Conservation (phyloP, 805 yeast species). For the Candida takata region DNA sequence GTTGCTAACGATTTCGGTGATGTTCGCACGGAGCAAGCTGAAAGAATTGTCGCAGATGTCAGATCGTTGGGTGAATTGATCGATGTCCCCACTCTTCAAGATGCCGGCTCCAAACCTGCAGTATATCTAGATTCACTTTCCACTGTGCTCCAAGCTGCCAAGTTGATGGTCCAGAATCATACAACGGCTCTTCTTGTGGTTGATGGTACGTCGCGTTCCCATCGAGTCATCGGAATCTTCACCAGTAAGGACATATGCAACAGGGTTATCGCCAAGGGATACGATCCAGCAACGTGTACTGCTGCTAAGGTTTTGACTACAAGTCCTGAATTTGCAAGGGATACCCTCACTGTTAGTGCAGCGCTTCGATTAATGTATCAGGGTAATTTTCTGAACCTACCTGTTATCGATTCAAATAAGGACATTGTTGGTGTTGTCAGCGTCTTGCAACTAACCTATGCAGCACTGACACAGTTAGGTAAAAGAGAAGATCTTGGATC, state of each 20-base stretch:
- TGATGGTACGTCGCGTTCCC: constrained; percentile 26
- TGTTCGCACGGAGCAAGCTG: constrained; percentile 17
- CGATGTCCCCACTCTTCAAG: constrained; percentile 34
- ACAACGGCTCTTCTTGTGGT: constrained; percentile 36
- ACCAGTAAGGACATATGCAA: constrained; percentile 40
- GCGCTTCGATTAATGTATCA: constrained; percentile 41
- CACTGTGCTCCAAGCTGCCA: constrained; percentile 33
- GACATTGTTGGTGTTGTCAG: constrained; percentile 35
- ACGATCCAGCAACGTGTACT: constrained; percentile 31
- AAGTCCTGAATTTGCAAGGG: constrained; percentile 39
- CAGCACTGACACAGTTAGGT: constrained; percentile 31
- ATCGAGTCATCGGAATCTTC: constrained; percentile 37
- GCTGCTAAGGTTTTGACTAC: constrained; percentile 39
- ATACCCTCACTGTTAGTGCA: constrained; percentile 31
- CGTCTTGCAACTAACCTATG: constrained; percentile 37
- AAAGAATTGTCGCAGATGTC: constrained; percentile 27
- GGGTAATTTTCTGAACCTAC: constrained; percentile 39
- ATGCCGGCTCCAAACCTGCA: constrained; percentile 22
- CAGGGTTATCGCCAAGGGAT: constrained; percentile 31
- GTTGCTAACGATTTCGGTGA: constrained; percentile 26
- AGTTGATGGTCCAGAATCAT: constrained; percentile 30
- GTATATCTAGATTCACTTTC: constrained; percentile 31
- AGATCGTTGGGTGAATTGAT: constrained; percentile 31
- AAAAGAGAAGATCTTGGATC: constrained; percentile 20
- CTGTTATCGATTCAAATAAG: constrained; percentile 27